Evolutionary conservation across 1,139 yeast species (phyloP), one percentile per base, ranked within the genome.

Genomic region (Taiozyma sp.): DNA sequence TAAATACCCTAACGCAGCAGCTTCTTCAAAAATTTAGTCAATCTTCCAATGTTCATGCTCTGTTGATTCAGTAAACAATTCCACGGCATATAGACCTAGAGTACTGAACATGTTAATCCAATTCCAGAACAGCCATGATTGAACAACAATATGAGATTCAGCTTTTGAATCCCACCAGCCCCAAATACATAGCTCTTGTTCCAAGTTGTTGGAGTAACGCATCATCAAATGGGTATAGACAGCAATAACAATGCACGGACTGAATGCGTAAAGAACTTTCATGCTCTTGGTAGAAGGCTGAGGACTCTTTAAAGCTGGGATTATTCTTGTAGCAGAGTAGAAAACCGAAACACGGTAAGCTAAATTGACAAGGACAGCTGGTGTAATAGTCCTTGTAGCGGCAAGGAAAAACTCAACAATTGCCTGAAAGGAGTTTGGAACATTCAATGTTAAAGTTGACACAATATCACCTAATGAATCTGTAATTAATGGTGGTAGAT

Each of bases 51-150:
- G 77, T 54, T 69, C 69, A 47, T 60, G 49, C 55, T 64, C 69
- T 24, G 62, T 60, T 44, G 64, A 62, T 44, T 66, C 68, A 28
- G 76, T 73, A 41, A 81, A 71, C 49, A 92, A 73, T 69, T 92
- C 99, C 51, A 87, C 75, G 41, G 87, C 84, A 68, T 93, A 93
- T 46, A 93, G 72, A n/a, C 82, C 71, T 53, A 93, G 72, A 13
- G 96, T 87, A 50, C 86, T 80, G 58, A 84, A 84, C 76, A 92
- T 88, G 65, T 92, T 92, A 52, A 89, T 79, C 98, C 98, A 92
- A 61, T 92, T 90, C 98, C 99, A 92, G 67, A 92, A 88, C 63
- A 89, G 90, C 89, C 96, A 87, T 54, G 95, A 83, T 66, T 88
- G 84, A 52, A 81, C 70, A 48, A 80, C 54, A 54, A 65, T 58